A percentile compares a stretch with the other conserved stretches of the same genome.
These are phyloP conservation scores for Corchorus olitorius DNA, from an alignment of 345 rosid species.

Conservation along the genomic window DNA sequence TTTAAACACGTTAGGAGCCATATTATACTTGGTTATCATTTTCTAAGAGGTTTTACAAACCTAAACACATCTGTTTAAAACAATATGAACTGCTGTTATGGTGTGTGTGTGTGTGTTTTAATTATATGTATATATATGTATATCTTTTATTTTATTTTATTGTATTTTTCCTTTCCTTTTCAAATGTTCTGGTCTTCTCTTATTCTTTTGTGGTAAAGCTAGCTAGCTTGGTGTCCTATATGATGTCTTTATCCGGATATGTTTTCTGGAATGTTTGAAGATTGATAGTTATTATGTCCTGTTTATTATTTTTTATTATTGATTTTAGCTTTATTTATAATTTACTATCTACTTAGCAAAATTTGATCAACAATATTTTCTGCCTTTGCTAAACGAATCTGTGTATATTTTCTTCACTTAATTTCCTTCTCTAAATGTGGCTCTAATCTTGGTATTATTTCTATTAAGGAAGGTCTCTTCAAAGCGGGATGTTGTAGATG, in stretches of 20 bases:
- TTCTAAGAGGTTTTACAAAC: background rate
- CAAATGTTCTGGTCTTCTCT: background rate
- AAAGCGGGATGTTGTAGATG: constrained; percentile 47
- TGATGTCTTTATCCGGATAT: background rate
- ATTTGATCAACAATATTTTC: background rate
- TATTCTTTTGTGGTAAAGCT: background rate
- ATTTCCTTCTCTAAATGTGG: background rate
- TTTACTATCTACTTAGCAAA: background rate
- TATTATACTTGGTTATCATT: background rate
- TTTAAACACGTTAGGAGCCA: background rate
- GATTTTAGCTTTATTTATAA: background rate
- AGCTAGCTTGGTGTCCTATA: background rate
- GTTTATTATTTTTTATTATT: background rate
- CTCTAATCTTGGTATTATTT: constrained; percentile 13
- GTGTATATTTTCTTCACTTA: too few relatives aligned
- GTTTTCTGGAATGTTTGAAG: background rate
- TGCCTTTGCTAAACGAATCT: background rate
- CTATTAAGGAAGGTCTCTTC: constrained; percentile 55
- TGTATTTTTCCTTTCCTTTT: background rate
- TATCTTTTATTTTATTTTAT: too few relatives aligned
- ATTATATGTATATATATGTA: too few relatives aligned
- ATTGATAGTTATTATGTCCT: background rate
- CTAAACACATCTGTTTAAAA: background rate
- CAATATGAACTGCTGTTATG: background rate
- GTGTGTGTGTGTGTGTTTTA: too few relatives aligned